These are phyloP conservation scores for Trichoderma asperelloides DNA, from an alignment of 495 filamentous ascomycete species.

Conservation along the genomic window DNA sequence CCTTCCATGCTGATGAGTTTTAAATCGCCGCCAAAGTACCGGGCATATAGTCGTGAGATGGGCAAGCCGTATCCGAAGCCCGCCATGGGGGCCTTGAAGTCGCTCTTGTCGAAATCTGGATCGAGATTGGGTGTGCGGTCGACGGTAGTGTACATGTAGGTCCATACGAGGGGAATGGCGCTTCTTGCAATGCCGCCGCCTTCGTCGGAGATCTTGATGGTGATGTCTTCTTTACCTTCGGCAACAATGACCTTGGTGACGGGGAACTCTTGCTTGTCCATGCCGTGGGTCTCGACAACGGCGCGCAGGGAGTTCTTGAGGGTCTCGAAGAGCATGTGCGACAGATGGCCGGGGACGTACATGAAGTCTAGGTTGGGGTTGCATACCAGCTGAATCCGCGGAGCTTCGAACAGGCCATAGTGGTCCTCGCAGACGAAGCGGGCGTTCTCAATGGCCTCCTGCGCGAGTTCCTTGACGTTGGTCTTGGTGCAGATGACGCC, in stretches of 20 bases:
- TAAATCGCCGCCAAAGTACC: conserved; percentile 94
- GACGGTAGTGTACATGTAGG: conserved; percentile 99
- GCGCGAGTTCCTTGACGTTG: conserved; percentile 88
- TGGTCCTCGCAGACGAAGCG: conserved; percentile 98
- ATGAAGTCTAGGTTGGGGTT: conserved; percentile 90
- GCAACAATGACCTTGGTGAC: conserved; percentile 95
- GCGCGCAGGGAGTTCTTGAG: conserved; percentile 96
- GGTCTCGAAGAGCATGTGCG: conserved; percentile 98
- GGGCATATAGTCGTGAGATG: conserved; percentile 85
- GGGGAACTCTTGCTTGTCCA: conserved; percentile 90
- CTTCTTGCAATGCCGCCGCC: conserved; percentile 89
- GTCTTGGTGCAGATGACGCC: conserved; percentile 99
- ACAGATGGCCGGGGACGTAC: conserved; percentile 96
- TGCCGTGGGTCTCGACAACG: conserved; percentile 91
- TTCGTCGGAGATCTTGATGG: conserved; percentile 94
- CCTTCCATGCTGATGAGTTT: conserved; percentile 99
- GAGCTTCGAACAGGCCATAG: conserved; percentile 94
- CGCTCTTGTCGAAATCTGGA: conserved; percentile 96
- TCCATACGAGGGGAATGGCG: conserved; percentile 93
- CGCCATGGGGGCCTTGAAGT: conserved; percentile 99
- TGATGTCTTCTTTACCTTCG: conserved; percentile 96
- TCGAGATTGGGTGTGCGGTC: conserved; percentile 91
- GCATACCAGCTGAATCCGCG: conserved; percentile 93
- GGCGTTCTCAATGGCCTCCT: conserved; percentile 96
- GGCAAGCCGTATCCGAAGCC: conserved; percentile 95